Base-by-base conservation (phyloP, 179 eudicot genomes). In the Patellifolia procumbens region DNA sequence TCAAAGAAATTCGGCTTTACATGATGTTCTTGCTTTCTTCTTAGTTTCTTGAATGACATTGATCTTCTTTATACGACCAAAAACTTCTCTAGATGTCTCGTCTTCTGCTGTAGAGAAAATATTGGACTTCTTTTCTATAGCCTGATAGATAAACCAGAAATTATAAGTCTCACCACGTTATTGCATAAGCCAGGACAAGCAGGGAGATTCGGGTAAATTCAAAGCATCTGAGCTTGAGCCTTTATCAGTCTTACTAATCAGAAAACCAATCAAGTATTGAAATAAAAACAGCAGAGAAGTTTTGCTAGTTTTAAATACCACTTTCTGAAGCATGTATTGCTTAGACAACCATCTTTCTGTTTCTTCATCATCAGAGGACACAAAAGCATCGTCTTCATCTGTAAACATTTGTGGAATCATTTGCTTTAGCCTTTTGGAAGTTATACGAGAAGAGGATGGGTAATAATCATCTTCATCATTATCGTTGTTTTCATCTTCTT, bases 321-420 rank as follows among this genome's bases (percentile, higher is more conserved):
- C 73, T 85, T 84, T 87, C 48, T 79, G 85, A 56, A 86, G 90
- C 73, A 86, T 65, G 46, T 79, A 78, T 69, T 88, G 86, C 78
- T 82, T 91, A 45, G 81, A 83, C 68, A 86, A 84, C 76, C 66
- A 84, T 78, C 74, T 88, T 74, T 87, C 91, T 58, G 87, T 76
- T 82, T 90, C 95, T 77, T 92, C 98, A 15, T 87, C 96, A 43
- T 89, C 98, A 79, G 96, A 93, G 74, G 93, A 92, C 74, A 87
- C 59, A 70, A 78, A 92, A 73, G 77, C 87, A 70, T 92, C 98
- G 75, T 92, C 93, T 79, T 86, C 86, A 77, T 94, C 98, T 70
- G 85, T 68, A 77, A 88, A 88, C 92, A 92, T 85, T 76, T 83
- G 88, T 24, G 92, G 82, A 76, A 94, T 94, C 88, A 94, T 87